Base-by-base conservation (phyloP, 1,284 basidiomycete species). In the Omphalotus olearius region DNA sequence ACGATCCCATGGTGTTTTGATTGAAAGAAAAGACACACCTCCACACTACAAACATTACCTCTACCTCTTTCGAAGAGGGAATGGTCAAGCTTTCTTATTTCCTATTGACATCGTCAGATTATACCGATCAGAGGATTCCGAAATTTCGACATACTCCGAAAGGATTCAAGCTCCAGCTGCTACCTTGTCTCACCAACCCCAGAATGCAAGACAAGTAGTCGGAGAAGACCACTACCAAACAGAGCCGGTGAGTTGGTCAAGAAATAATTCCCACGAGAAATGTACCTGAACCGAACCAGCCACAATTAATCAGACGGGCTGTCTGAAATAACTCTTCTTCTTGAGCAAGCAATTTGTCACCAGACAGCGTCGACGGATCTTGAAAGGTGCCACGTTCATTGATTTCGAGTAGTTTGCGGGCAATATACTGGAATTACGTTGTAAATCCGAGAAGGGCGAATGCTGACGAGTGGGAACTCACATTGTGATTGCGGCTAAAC, bases 401-500 rank as follows among this genome's bases (percentile, higher is more conserved):
- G 60, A 93, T 83, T 61, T 87, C 80, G 53, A 88, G 72, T 4
- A 95, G 69, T 59, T 83, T 88, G 56, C 74, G 73, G 4, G 86
- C 90, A 57, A 95, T 91, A 64, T 86, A 91, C 88, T 91, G 14
- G 28, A 30, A 39, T 17, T 14, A 13, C 10, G 36, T 10, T 26
- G 52, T 39, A 43, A 6, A 43, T 26, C 9, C 36, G 41, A n/a
- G 42, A 39, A 23, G 13, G 17, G 35, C 37, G 23, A 38, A 14
- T 35, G 56, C 30, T 40, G 38, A 68, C 82, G 57, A 33, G 30
- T 33, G 17, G 5, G 10, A 5, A 10, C 50, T 16, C 55, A 89
- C 88, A 62, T 95, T 95, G 68, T 95, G 92, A 59, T 92, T 91
- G 17, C 90, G 75, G 60, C 78, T 88, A 74, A 95, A 93, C 14